phyloP scores from a whole-genome alignment of 371 early-diverging fungal genomes.

The Mucor circinelloides region DNA sequence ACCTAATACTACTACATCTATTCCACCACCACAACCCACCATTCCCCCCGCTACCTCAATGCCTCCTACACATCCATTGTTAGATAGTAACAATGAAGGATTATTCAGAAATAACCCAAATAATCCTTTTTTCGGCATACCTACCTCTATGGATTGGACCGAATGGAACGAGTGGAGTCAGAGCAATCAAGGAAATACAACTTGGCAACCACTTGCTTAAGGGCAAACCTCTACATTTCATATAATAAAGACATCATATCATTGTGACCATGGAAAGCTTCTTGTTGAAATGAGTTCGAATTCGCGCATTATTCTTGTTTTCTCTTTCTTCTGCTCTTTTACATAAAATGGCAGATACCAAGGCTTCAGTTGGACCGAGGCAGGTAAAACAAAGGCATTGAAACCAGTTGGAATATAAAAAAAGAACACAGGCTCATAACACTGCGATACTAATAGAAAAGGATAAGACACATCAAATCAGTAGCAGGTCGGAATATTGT shows the following conservation, averaged over 20 bases:
- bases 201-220: slow-evolving; percentile 18
- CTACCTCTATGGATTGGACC: slow-evolving; percentile 49
- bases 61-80: slow-evolving; percentile 9
- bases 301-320: neutral
- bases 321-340: neutral
- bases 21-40: slow-evolving; percentile 11
- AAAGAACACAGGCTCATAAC: neutral
- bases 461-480: slow-evolving; percentile 48
- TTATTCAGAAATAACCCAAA: slow-evolving; percentile 46
- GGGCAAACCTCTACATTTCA: neutral
- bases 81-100: slow-evolving; percentile 20
- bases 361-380: slow-evolving; percentile 4
- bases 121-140: slow-evolving; percentile 50
- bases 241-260: neutral
- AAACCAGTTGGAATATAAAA: neutral
- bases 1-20: slow-evolving; percentile 1
- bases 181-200: slow-evolving; percentile 28
- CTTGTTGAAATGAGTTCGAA: neutral
- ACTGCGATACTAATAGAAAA: slow-evolving; percentile 20
- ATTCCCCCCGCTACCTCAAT: neutral
- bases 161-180: slow-evolving; percentile 51
- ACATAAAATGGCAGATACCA: slow-evolving; percentile 12
- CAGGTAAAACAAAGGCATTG: slow-evolving; percentile 6
- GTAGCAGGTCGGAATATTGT: slow-evolving; percentile 46
- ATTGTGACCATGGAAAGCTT: neutral